phyloP scores from a whole-genome alignment of 352 stramenopile species.

The Elongisporangium prolatum region DNA sequence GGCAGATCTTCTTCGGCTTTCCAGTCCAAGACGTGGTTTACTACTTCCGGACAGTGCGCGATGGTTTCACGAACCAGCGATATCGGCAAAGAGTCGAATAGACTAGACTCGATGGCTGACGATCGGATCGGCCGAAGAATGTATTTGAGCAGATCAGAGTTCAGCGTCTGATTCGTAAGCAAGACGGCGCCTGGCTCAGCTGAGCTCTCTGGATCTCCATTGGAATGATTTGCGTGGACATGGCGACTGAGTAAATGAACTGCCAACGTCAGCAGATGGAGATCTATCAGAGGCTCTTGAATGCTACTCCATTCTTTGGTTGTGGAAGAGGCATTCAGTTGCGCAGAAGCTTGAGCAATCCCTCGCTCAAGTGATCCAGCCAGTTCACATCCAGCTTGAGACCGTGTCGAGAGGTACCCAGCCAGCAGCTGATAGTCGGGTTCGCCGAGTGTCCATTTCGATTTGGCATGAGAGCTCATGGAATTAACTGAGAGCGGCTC shows the following conservation, averaged over 20 bases:
- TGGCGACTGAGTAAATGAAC: constrained; percentile 56
- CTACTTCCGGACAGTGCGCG: constrained; percentile 66
- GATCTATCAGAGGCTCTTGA: constrained; percentile 37
- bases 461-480: constrained; percentile 2
- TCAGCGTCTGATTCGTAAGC: constrained; percentile 34
- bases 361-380: too few relatives aligned
- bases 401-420: constrained; percentile 30
- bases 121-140: constrained; percentile 73
- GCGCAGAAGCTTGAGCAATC: too few relatives aligned
- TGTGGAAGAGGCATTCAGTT: too few relatives aligned
- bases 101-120: constrained; percentile 72
- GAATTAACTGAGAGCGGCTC: constrained; percentile 32
- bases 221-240: constrained; percentile 28
- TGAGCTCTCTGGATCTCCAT: not conserved
- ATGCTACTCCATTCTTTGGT: constrained; percentile 37
- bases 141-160: constrained; percentile 73
- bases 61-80: constrained; percentile 75
- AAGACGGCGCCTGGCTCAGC: too few relatives aligned
- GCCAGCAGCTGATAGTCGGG: constrained; percentile 25
- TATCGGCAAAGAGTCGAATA: constrained; percentile 70
- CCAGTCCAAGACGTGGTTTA: constrained; percentile 78
- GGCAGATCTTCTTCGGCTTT: constrained; percentile 64
- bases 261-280: constrained; percentile 58
- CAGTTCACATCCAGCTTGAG: constrained; percentile 3
- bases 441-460: constrained; percentile 10